Base-by-base conservation (phyloP, 805 yeast species). In the Yarrowia porcina region DNA sequence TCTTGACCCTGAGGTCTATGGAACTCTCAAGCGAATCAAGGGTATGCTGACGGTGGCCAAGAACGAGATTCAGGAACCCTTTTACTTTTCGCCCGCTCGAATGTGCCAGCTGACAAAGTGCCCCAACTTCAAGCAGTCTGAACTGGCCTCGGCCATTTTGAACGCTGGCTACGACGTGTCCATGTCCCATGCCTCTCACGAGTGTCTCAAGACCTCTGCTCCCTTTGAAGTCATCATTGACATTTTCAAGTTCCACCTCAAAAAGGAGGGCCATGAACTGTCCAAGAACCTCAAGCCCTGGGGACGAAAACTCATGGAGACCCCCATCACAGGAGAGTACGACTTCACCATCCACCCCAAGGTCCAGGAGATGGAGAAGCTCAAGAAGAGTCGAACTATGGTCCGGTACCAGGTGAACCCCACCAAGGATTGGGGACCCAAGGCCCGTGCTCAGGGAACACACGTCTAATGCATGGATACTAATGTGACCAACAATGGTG, bases 381-480 rank as follows among this genome's bases (percentile, higher is more conserved):
- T 90, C 61, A 81, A 97, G 69, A 85, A 83, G 66, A 80, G 90
- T 64, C 90, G 90, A 74, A 52, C 59, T 7, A 83, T 93, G 71
- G 90, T 90, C 13, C 80, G 97, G 69, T 93, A 82, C 74, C 99
- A 92, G 72, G 91, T 86, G 71, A 93, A 92, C 71, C 99, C 99
- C 15, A 82, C 90, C 0, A 89, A 89, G 72, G 87, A 89, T 72
- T 94, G 99, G 99, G 99, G 99, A 1, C 99, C 98, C 36, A 90
- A 88, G 76, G 84, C 97, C 3, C 85, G 88, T 70, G 67, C 67
- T 17, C 61, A 56, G 39, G 61, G 61, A 6, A 56, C 61, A 13
- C 64, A 56, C 30, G 61, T 56, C 25, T 56, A 56, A 36, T 6
- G 41, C 18, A 15, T n/a, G 21, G 25, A 33, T n/a, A 12, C 39